Conservation (phyloP, 176 grass and related monocot species). For the Coix lacrymajobi region DNA sequence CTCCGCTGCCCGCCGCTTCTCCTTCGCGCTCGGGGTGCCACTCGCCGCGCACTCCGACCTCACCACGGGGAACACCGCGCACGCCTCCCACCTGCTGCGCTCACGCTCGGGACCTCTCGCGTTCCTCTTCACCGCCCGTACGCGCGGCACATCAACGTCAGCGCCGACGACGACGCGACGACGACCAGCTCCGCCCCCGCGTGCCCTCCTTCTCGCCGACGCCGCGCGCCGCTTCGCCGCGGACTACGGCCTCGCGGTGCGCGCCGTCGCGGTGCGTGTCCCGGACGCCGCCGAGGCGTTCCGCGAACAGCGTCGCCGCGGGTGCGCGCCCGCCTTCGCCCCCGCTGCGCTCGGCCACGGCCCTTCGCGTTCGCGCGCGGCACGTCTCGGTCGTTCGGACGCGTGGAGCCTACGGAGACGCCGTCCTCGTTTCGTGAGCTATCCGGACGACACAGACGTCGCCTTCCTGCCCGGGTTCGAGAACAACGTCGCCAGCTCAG, state of each 20-base stretch:
- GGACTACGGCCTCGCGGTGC: constrained; percentile 63
- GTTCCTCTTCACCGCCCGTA: constrained; percentile 77
- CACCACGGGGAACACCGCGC: neutral
- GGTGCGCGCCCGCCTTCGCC: constrained; percentile 64
- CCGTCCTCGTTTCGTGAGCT: constrained; percentile 70
- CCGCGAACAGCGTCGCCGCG: constrained; percentile 48
- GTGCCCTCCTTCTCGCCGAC: constrained; percentile 52
- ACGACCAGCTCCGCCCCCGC: no score
- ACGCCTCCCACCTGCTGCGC: neutral
- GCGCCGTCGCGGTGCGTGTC: constrained; percentile 59
- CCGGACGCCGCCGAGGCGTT: constrained; percentile 61
- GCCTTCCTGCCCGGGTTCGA: constrained; percentile 76
- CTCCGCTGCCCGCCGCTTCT: neutral
- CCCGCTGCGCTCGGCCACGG: constrained; percentile 57
- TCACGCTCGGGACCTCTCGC: constrained; percentile 53
- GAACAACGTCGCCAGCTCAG: neutral
- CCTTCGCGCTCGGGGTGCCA: neutral
- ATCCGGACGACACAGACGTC: constrained; percentile 11
- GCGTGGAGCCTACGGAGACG: constrained; percentile 78
- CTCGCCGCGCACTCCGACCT: neutral
- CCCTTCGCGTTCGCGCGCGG: constrained; percentile 56
- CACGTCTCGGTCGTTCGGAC: no score
- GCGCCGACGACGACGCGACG: neutral
- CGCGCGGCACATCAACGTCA: neutral
- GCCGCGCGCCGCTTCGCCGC: constrained; percentile 41